Conservation (phyloP, 345 rosid genomes). For the Mallotus nudiflorus region DNA sequence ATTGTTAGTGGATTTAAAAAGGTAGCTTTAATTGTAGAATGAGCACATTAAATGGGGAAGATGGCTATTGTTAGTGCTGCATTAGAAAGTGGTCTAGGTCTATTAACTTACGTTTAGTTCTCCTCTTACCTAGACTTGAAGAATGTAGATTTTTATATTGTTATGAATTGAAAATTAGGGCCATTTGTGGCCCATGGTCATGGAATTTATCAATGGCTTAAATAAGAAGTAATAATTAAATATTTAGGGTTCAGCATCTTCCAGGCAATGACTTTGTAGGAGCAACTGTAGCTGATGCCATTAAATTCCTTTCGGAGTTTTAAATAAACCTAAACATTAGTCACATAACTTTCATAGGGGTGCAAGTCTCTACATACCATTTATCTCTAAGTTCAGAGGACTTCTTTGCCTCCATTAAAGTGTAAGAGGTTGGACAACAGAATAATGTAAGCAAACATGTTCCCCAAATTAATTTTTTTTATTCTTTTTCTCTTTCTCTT, state of each 20-base stretch:
- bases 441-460: conserved; percentile 45
- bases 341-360: conserved; percentile 36
- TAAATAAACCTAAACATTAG: conserved; percentile 52
- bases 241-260: conserved; percentile 51
- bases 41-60: conserved; percentile 85
- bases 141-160: conserved; percentile 43
- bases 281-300: conserved; percentile 59
- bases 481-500: background rate
- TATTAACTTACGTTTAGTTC: conserved; percentile 67
- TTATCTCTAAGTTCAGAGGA: conserved; percentile 49
- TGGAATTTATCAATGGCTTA: conserved; percentile 87
- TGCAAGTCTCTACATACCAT: conserved; percentile 47
- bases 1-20: conserved; percentile 89
- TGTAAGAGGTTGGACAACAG: conserved; percentile 50
- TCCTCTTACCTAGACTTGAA: conserved; percentile 70
- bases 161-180: conserved; percentile 35
- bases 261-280: conserved; percentile 51
- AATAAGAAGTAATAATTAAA: conserved; percentile 62
- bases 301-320: conserved; percentile 49
- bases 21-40: conserved; percentile 65
- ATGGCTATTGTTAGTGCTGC: conserved; percentile 87
- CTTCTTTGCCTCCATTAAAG: conserved; percentile 48
- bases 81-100: conserved; percentile 78
- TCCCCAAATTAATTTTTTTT: background rate
- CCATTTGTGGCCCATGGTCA: conserved; percentile 79